A percentile compares a stretch with the other conserved stretches of the same genome.
Conservation (phyloP, 169 alveolate genomes). For the Babesia divergens region DNA sequence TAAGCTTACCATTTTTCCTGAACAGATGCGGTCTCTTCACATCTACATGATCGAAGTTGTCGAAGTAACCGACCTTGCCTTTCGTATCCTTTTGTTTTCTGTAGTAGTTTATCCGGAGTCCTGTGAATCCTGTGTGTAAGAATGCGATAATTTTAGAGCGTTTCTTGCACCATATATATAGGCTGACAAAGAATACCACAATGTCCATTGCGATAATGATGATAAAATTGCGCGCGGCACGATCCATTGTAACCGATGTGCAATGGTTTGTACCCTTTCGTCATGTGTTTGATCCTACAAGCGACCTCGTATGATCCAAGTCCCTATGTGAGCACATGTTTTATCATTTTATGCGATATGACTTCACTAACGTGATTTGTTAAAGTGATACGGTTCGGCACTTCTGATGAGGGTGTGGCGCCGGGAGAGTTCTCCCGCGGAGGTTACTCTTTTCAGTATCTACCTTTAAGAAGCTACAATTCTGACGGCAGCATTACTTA, state of each 20-base stretch:
- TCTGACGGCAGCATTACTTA: too few species aligned
- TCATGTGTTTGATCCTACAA: too few species aligned
- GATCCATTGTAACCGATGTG: slow-evolving; percentile 16
- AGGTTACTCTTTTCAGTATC: too few species aligned
- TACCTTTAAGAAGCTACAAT: too few species aligned
- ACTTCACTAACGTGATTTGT: too few species aligned
- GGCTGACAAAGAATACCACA: slow-evolving; percentile 16
- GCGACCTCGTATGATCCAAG: too few species aligned
- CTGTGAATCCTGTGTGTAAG: slow-evolving; percentile 10
- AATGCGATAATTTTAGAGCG: neutral
- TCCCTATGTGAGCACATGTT: too few species aligned
- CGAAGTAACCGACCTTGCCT: neutral
- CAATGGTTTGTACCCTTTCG: too few species aligned
- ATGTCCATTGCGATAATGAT: slow-evolving; percentile 16
- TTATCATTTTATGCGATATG: too few species aligned
- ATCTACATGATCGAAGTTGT: neutral
- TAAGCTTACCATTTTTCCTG: neutral
- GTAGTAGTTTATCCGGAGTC: neutral
- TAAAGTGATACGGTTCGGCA: too few species aligned
- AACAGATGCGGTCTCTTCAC: neutral
- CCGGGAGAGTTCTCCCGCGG: too few species aligned
- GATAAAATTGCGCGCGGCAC: slow-evolving; percentile 24
- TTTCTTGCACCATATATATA: slow-evolving; percentile 2
- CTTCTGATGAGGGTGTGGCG: too few species aligned
- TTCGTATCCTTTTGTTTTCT: neutral